phyloP scores from a whole-genome alignment of 768 basidiomycete genomes.

The Scleroderma bovista region DNA sequence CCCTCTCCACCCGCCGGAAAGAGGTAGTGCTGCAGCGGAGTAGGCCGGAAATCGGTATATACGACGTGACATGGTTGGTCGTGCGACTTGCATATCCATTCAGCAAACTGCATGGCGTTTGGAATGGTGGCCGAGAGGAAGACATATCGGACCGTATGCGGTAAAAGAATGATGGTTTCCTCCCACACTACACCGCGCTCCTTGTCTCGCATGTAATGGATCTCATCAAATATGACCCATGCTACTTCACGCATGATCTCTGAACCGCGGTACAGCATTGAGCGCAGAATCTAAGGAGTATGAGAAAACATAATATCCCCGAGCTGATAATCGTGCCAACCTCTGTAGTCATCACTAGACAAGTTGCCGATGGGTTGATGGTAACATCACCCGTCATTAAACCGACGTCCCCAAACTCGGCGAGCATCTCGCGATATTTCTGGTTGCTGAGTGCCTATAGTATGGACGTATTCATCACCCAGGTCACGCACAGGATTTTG shows the following conservation, averaged over 20 bases:
- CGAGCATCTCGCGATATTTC: slow-evolving; percentile 97
- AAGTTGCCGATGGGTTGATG: slow-evolving; percentile 94
- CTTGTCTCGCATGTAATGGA: slow-evolving; percentile 99
- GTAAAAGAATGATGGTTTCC: slow-evolving; percentile 95
- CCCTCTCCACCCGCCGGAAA: slow-evolving; percentile 97
- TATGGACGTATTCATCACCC: slow-evolving; percentile 12
- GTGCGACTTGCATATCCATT: slow-evolving; percentile 97
- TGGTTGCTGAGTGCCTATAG: slow-evolving; percentile 93
- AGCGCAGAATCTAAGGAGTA: slow-evolving; percentile 77
- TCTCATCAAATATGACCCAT: slow-evolving; percentile 99
- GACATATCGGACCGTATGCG: slow-evolving; percentile 93
- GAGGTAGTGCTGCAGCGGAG: slow-evolving; percentile 95
- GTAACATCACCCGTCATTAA: slow-evolving; percentile 99
- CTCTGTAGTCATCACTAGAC: slow-evolving; percentile 99
- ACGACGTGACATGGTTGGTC: slow-evolving; percentile 99
- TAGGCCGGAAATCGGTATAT: slow-evolving; percentile 98
- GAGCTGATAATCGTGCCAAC: slow-evolving; percentile 33
- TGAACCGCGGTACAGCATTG: slow-evolving; percentile 97
- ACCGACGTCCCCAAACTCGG: slow-evolving; percentile 96
- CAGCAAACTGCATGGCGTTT: slow-evolving; percentile 98
- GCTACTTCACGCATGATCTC: slow-evolving; percentile 99
- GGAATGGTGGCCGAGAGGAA: slow-evolving; percentile 99
- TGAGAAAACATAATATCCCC: not conserved
- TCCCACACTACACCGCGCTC: slow-evolving; percentile 99
- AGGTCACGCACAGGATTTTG: slow-evolving; percentile 8